phyloP scores from a whole-genome alignment of 768 basidiomycete genomes.

The Russula emetica region DNA sequence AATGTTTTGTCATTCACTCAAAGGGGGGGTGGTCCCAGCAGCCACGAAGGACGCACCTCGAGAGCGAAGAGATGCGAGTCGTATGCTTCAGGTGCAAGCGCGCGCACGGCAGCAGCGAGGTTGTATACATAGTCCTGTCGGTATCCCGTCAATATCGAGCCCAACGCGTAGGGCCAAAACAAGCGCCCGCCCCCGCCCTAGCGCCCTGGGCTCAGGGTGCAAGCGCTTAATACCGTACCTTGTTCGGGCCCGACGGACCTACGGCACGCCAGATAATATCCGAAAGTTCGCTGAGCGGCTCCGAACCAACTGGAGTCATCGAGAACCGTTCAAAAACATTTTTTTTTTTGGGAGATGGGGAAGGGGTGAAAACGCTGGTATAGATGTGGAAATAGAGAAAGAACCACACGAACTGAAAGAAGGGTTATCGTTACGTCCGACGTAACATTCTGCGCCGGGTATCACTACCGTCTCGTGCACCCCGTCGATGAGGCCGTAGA shows the following conservation, averaged over 20 bases:
- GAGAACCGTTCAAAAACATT: not conserved
- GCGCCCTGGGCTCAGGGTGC: no score
- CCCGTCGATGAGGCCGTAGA: conserved; percentile 58
- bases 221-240: conserved; percentile 44
- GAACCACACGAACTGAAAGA: conserved; percentile 63
- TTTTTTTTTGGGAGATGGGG: not conserved
- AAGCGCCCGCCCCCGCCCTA: no score
- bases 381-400: not conserved
- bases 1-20: not conserved
- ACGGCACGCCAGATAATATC: conserved; percentile 64
- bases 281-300: conserved; percentile 67
- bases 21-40: no score
- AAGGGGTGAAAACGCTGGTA: not conserved
- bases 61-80: conserved; percentile 76
- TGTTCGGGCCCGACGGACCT: conserved; percentile 89
- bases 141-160: not conserved
- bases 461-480: conserved; percentile 50
- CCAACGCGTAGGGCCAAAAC: not conserved
- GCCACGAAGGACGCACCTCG: conserved; percentile 68
- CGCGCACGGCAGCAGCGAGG: conserved; percentile 66
- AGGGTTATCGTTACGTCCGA: conserved; percentile 81
- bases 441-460: conserved; percentile 73
- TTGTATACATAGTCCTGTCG: conserved; percentile 80
- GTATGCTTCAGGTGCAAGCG: conserved; percentile 65
- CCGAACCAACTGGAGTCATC: conserved; percentile 62